Percentiles rank a stretch among this genome's conserved stretches.
Conservation (phyloP, 805 yeast species). For the Allodekkera sacchari region DNA sequence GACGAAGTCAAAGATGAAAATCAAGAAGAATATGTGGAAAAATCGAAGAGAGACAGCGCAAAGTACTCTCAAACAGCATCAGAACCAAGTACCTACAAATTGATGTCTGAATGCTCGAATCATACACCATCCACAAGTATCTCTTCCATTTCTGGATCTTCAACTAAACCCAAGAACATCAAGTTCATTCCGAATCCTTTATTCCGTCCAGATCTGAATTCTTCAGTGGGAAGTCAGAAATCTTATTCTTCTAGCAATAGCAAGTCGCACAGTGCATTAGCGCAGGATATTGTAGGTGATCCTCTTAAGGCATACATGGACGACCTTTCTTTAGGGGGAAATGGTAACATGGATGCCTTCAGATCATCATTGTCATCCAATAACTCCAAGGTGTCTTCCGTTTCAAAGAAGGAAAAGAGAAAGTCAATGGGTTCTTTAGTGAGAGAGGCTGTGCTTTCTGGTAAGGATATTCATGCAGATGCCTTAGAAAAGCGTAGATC, state of each 20-base stretch:
- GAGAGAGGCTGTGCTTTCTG: neutral
- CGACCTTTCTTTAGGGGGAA: slow-evolving; percentile 31
- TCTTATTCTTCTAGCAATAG: too few relatives aligned
- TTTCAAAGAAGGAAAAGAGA: neutral
- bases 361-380: slow-evolving; percentile 25
- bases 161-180: slow-evolving; percentile 6
- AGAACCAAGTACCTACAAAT: slow-evolving; percentile 20
- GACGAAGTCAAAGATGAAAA: slow-evolving; percentile 21
- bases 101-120: slow-evolving; percentile 24
- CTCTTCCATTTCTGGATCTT: slow-evolving; percentile 10
- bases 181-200: slow-evolving; percentile 2
- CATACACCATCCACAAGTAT: slow-evolving; percentile 24
- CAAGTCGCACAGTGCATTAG: slow-evolving; percentile 2
- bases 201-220: too few relatives aligned
- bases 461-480: too few relatives aligned
- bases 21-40: slow-evolving; percentile 12
- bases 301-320: slow-evolving; percentile 50
- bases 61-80: slow-evolving; percentile 10
- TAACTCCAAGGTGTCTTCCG: neutral
- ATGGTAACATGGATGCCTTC: slow-evolving; percentile 32
- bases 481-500: neutral
- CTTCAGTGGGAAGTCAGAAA: too few relatives aligned
- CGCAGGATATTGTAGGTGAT: slow-evolving; percentile 21
- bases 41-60: slow-evolving; percentile 4
- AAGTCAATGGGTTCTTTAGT: neutral